Conservation (phyloP, 2,329 filamentous ascomycete species). For the Penicillium sp. region DNA sequence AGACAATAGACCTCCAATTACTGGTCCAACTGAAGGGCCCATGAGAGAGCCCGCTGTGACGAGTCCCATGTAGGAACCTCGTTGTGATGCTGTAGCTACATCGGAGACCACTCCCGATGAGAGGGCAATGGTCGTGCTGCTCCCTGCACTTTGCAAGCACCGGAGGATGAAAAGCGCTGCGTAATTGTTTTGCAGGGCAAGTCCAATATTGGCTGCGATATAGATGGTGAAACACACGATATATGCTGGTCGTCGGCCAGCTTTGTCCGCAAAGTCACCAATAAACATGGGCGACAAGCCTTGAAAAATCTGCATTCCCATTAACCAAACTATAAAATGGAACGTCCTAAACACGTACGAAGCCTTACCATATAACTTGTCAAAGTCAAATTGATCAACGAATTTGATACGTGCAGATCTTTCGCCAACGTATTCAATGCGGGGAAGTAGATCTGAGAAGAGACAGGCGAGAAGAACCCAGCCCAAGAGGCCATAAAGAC, state of each 20-base stretch:
- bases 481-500: slow-evolving; percentile 29
- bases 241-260: slow-evolving; percentile 51
- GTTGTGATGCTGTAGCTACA: slow-evolving; percentile 35
- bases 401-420: slow-evolving; percentile 27
- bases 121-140: slow-evolving; percentile 41
- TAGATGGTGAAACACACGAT: slow-evolving; percentile 52
- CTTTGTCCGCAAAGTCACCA: slow-evolving; percentile 51
- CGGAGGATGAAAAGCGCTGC: slow-evolving; percentile 37
- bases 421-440: slow-evolving; percentile 33
- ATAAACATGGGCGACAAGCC: slow-evolving; percentile 53
- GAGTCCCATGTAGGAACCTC: slow-evolving; percentile 43
- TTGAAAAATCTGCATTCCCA: slow-evolving; percentile 46
- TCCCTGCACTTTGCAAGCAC: slow-evolving; percentile 42
- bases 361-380: slow-evolving; percentile 25
- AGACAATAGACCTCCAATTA: slow-evolving; percentile 34
- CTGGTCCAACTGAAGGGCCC: slow-evolving; percentile 35
- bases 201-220: slow-evolving; percentile 39
- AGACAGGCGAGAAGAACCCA: slow-evolving; percentile 45
- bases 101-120: slow-evolving; percentile 40
- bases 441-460: slow-evolving; percentile 46
- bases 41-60: slow-evolving; percentile 31
- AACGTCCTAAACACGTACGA: neutral
- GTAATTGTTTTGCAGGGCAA: slow-evolving; percentile 39
- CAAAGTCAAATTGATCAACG: slow-evolving; percentile 25
- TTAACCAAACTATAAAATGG: neutral